Evolutionary conservation across 1,284 basidiomycete genomes (phyloP), one percentile per base, ranked within the genome.

Genomic region (Rhizoctonia solani): DNA sequence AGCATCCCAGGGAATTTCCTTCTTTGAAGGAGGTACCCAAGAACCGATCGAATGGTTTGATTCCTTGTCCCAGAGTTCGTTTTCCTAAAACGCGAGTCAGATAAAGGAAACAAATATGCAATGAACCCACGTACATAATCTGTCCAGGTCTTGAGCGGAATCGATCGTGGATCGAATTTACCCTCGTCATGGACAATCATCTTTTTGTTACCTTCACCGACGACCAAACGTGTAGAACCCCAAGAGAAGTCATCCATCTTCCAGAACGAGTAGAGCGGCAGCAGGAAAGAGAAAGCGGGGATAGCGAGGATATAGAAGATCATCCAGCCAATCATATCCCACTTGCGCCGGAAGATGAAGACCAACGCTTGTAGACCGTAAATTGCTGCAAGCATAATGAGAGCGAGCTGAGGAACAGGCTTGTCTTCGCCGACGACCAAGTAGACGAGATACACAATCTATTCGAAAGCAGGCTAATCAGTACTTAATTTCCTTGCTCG

Each of bases 201-300:
- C 80, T 94, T 95, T 83, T 96, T 95, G 30, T 95, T 96, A 68
- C 88, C 85, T 79, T 99, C 96, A 72, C 95, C 96, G 72, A 97
- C 81, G 34, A 99, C 95, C 70, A 95, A 77, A 86, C 92, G 92
- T 21, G 95, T 97, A 53, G 85, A 84, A 85, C 97, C 97, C 97
- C 94, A 97, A 2, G 93, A 95, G 85, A 98, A 98, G 79, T 97
- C 94, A 79, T 98, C 96, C 95, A 98, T 98, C 72, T 85, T 87
- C 96, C 95, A 99, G 88, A 98, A 98, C 1, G 96, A 96, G 78
- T 98, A 98, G 21, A 98, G 79, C 0, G 95, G 96, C 42, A 98
- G 84, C 79, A 95, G 85, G 81, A 99, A 89, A 21, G 95, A 95
- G 82, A 94, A 95, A 54, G 86, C 85, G 2, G 93, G 93, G 71